Evolutionary conservation across 2,329 filamentous ascomycete genomes (phyloP), one percentile per base, ranked within the genome.

Genomic region (Neospermospora avenae): DNA sequence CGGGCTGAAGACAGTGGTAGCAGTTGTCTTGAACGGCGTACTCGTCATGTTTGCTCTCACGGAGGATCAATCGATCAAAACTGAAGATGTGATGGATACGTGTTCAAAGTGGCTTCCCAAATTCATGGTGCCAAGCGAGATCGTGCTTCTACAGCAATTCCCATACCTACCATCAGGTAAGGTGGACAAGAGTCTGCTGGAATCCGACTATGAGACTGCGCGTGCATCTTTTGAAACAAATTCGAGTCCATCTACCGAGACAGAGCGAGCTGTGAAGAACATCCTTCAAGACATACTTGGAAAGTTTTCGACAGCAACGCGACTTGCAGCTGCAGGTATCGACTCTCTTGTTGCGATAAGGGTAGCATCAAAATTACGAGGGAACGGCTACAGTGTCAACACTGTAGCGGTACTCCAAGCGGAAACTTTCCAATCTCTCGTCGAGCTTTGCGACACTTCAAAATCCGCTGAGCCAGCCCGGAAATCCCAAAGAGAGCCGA

Each of bases 161-260:
- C 91, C 91, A 0, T 85, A 87, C 55, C 77, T 96, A 20, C 80
- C 91, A 2, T 96, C 91, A 0, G 93, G 93, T 0, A 97, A 97
- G 70, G 81, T 93, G 14, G 89, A 96, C 69, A 85, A 85, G 55
- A 88, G 85, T 67, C 74, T 73, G 13, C 75, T 96, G 7, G 79
- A 85, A 65, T 71, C 76, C 0, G 76, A 83, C 7, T 90, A 88
- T 66, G 66, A 71, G n/a, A 68, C 73, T 34, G 65, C 66, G 7
- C 55, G 59, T 31, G 46, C 55, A 6, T 62, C 56, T 18, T 48
- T 60, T 7, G 60, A 63, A 1, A 53, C 59, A 0, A 59, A 67
- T 0, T 35, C 60, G 1, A 68, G 64, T 22, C 63, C 66, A 11
- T 69, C 76, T 67, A 76, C 20, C 4, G 35, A 65, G 20, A 63